Evolutionary conservation across 1,284 basidiomycete genomes (phyloP).

Genomic region (Cryptococcus sp.): DNA sequence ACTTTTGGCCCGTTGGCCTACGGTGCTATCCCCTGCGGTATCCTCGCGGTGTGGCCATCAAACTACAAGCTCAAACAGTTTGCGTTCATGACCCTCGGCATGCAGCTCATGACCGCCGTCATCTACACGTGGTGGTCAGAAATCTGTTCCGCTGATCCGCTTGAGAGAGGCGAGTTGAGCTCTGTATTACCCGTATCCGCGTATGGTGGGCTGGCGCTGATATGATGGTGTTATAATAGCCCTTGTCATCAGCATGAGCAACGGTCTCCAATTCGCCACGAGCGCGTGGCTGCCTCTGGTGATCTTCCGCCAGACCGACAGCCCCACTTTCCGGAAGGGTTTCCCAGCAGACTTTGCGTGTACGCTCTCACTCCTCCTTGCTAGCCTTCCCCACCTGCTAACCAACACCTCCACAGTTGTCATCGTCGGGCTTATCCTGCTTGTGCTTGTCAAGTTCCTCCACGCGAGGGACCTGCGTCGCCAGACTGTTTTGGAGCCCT

Average conservation of each 20-base stretch:
- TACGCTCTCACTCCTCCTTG: background rate
- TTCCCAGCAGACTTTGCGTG: conserved; percentile 7
- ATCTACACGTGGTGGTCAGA: conserved; percentile 12
- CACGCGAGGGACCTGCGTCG: conserved; percentile 4
- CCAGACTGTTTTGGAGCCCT: background rate
- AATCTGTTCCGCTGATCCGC: conserved; percentile 10
- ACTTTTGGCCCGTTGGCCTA: background rate
- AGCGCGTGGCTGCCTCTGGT: conserved; percentile 11
- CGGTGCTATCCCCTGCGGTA: conserved; percentile 1
- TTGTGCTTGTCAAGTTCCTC: conserved; percentile 4
- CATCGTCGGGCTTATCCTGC: conserved; percentile 2
- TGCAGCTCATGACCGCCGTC: conserved; percentile 10
- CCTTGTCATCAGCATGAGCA: background rate
- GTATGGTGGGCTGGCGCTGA: background rate
- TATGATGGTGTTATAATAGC: background rate
- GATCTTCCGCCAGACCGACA: conserved; percentile 13
- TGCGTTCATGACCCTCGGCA: conserved; percentile 8
- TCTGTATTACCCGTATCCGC: background rate
- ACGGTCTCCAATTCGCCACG: conserved; percentile 9
- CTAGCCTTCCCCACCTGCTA: no score
- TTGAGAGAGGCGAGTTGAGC: conserved; percentile 5
- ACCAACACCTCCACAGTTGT: background rate
- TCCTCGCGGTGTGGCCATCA: conserved; percentile 7
- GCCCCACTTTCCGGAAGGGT: conserved; percentile 11
- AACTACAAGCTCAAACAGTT: background rate